phyloP scores from a whole-genome alignment of 2,329 filamentous ascomycete species.

The Talaromyces sp. region DNA sequence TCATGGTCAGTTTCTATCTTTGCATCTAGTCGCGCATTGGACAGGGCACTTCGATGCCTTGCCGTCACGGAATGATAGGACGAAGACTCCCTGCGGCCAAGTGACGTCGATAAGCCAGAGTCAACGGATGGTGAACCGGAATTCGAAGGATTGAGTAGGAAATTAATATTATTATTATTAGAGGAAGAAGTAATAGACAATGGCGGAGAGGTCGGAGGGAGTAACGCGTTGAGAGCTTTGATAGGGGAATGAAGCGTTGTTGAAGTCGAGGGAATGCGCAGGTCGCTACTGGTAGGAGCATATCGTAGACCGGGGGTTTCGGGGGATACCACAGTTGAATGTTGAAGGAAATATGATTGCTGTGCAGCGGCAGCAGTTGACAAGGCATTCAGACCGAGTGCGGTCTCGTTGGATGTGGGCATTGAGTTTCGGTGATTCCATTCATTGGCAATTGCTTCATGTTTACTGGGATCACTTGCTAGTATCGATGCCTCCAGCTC shows the following conservation, averaged over 20 bases:
- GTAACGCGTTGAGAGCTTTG: slow-evolving; percentile 34
- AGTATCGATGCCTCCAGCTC: slow-evolving; percentile 40
- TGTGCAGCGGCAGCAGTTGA: slow-evolving; percentile 51
- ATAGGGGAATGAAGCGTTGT: slow-evolving; percentile 32
- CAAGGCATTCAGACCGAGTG: slow-evolving; percentile 55
- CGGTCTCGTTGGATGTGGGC: slow-evolving; percentile 36
- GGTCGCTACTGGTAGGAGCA: not conserved
- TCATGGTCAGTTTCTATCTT: slow-evolving; percentile 53
- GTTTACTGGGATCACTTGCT: slow-evolving; percentile 32
- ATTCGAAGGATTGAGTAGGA: slow-evolving; percentile 53
- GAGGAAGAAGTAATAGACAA: slow-evolving; percentile 45
- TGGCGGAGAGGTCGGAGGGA: slow-evolving; percentile 43
- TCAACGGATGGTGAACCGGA: slow-evolving; percentile 48
- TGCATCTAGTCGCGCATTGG: slow-evolving; percentile 29
- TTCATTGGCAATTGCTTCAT: slow-evolving; percentile 31
- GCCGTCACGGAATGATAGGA: slow-evolving; percentile 31
- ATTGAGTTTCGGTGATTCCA: slow-evolving; percentile 33
- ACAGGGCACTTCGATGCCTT: slow-evolving; percentile 23
- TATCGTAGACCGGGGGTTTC: not conserved
- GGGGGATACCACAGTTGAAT: slow-evolving; percentile 20
- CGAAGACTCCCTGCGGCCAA: slow-evolving; percentile 30
- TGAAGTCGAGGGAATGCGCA: not conserved
- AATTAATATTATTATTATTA: slow-evolving; percentile 56
- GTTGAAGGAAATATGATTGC: slow-evolving; percentile 35
- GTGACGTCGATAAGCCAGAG: slow-evolving; percentile 37